Evolutionary conservation across 768 basidiomycete genomes (phyloP), one percentile per base, ranked within the genome.

Genomic region (Saitozyma sp.): DNA sequence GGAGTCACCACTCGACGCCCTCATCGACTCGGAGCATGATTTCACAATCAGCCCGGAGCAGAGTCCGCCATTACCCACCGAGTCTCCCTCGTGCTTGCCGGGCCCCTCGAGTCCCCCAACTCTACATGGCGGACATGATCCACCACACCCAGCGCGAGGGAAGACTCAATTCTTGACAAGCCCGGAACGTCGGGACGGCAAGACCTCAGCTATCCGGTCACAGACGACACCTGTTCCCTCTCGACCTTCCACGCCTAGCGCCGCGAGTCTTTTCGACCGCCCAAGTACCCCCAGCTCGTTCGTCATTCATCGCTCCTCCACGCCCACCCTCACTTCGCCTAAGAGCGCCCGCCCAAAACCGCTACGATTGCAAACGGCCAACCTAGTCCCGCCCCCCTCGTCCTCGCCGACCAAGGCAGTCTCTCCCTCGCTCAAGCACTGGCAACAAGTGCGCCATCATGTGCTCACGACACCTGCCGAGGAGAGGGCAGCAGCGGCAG

Each of bases 361-460:
- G 0, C 61, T 66, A 5, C 64, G 64, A 9, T 42, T 75, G 13
- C 66, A 71, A 29, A 75, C 74, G 0, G 41, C 46, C 20, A 68
- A 71, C 50, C 60, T 72, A 9, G 42, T 62, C 43, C 39, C 56
- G 8, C 45, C 63, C 8, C 20, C 68, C 9, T 41, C 38, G 11
- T 45, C 66, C 5, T 66, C 69, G 0, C 73, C 70, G 2, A 68
- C 62, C 6, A 69, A 66, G 53, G 49, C 64, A 7, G 58, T 73
- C n/a, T 73, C 71, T 6, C 74, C 74, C 6, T 64, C 67, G 37
- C 60, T 73, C 43, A 65, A 71, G 54, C 74, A 75, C 49, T 75
- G 74, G 74, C 71, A 73, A 39, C 71, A 73, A 45, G 71, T 75
- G 54, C 67, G 74, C 17, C n/a, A 54, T 8, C 69, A 73, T 55